These are phyloP conservation scores for Sphaerulina musiva DNA, from an alignment of 2,329 filamentous ascomycete genomes.

Conservation along the genomic window DNA sequence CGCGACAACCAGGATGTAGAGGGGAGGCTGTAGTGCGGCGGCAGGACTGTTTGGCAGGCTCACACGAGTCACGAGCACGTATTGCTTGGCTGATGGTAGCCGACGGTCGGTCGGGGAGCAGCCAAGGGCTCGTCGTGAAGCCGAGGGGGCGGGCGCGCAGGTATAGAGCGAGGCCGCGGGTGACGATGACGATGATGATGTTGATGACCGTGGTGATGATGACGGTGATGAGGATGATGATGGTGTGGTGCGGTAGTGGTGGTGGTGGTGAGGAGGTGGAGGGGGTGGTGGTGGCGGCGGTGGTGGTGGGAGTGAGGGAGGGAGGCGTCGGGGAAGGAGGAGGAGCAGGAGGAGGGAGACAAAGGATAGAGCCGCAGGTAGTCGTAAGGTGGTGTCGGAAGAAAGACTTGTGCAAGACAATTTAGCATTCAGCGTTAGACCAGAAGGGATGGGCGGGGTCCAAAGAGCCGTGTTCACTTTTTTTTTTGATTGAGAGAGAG, in stretches of 20 bases:
- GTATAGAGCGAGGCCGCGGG: not conserved
- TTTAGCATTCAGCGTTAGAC: slow-evolving; percentile 4
- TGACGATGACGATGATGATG: not conserved
- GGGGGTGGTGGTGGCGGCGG: too few species aligned
- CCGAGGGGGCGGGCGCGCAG: not conserved
- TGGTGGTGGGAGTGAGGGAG: too few species aligned
- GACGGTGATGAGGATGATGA: too few species aligned
- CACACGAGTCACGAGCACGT: slow-evolving; percentile 1
- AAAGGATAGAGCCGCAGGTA: not conserved
- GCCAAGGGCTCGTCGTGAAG: not conserved
- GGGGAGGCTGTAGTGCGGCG: not conserved
- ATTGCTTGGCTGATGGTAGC: not conserved
- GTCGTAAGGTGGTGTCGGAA: not conserved
- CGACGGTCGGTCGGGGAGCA: not conserved
- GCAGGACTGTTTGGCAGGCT: too few species aligned
- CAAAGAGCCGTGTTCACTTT: slow-evolving; percentile 4
- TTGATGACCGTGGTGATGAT: too few species aligned
- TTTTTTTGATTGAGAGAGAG: not conserved
- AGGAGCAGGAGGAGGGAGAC: not conserved
- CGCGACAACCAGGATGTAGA: slow-evolving; percentile 2
- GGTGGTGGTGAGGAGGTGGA: too few species aligned
- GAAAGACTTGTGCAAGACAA: slow-evolving; percentile 3
- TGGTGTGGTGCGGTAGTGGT: too few species aligned
- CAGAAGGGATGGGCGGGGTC: slow-evolving; percentile 3
- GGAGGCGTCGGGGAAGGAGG: too few species aligned